phyloP scores from a whole-genome alignment of 1,284 basidiomycete genomes.

The Earliella scabrosa region DNA sequence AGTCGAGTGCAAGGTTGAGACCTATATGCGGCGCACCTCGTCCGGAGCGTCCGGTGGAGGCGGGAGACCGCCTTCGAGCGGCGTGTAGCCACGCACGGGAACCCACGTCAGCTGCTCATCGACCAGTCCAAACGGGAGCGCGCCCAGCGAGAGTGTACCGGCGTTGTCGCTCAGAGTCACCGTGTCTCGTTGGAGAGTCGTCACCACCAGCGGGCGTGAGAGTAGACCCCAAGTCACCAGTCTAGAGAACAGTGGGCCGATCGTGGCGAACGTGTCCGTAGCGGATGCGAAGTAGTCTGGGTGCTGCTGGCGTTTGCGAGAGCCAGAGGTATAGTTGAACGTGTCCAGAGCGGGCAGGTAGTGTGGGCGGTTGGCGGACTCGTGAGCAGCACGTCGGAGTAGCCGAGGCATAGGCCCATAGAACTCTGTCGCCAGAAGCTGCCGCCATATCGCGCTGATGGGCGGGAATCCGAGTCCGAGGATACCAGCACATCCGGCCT shows the following conservation, averaged over 20 bases:
- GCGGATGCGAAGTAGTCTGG: slow-evolving; percentile 20
- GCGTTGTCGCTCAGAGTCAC: slow-evolving; percentile 40
- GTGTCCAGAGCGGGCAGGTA: slow-evolving; percentile 24
- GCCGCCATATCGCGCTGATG: slow-evolving; percentile 33
- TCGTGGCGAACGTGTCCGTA: slow-evolving; percentile 31
- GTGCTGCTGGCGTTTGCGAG: slow-evolving; percentile 11
- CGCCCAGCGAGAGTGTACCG: slow-evolving; percentile 44
- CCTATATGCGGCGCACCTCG: slow-evolving; percentile 31
- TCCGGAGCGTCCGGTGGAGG: slow-evolving; percentile 36
- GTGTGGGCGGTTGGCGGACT: not conserved
- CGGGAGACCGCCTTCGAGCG: slow-evolving; percentile 40
- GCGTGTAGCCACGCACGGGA: slow-evolving; percentile 41
- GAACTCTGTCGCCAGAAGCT: slow-evolving; percentile 25
- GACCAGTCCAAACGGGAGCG: slow-evolving; percentile 39
- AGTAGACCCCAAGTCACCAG: slow-evolving; percentile 28
- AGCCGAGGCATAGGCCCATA: slow-evolving; percentile 5
- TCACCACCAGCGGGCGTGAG: slow-evolving; percentile 30
- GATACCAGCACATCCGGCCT: slow-evolving; percentile 41
- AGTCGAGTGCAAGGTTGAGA: not conserved
- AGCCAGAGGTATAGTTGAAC: slow-evolving; percentile 1
- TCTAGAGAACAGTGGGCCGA: slow-evolving; percentile 36
- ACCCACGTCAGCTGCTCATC: slow-evolving; percentile 43
- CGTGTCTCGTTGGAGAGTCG: slow-evolving; percentile 43
- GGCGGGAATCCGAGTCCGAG: slow-evolving; percentile 44
- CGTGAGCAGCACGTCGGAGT: not conserved